Evolutionary conservation across 768 basidiomycete species (phyloP).

Genomic region (Naganishia kalamii): DNA sequence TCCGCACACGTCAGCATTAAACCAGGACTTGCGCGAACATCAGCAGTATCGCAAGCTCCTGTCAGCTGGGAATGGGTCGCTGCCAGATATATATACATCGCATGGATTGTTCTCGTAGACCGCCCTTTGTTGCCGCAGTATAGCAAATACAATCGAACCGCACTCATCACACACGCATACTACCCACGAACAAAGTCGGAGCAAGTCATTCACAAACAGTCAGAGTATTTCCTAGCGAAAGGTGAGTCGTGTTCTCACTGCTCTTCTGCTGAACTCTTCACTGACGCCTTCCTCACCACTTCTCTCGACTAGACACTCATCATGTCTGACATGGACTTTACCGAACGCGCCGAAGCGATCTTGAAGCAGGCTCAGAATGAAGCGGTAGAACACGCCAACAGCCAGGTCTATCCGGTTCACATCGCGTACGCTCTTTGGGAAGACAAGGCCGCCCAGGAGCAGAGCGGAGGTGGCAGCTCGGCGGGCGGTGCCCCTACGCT

Average conservation of each 20-base stretch:
- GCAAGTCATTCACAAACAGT: not conserved
- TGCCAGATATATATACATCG: not conserved
- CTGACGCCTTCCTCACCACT: not conserved
- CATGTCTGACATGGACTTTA: constrained; percentile 61
- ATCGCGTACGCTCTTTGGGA: constrained; percentile 73
- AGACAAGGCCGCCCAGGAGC: constrained; percentile 48
- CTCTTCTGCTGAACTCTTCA: no score
- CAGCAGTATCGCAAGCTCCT: no score
- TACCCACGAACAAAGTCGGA: no score
- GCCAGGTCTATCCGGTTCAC: constrained; percentile 71
- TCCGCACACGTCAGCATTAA: no score
- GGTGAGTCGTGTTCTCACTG: not conserved
- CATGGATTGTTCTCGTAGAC: constrained; percentile 3
- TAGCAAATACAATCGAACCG: not conserved
- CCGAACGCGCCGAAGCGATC: constrained; percentile 71
- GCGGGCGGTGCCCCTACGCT: constrained; percentile 53
- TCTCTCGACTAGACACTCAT: not conserved
- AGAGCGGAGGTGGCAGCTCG: not conserved
- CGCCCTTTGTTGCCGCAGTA: not conserved
- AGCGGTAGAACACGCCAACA: constrained; percentile 62
- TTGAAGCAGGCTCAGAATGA: constrained; percentile 67
- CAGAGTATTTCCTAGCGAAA: not conserved
- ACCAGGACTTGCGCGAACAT: no score
- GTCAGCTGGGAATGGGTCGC: no score
- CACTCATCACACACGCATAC: not conserved